Evolutionary conservation across 2,329 filamentous ascomycete species (phyloP), one percentile per base, ranked within the genome.

Genomic region (Calonectria leucothoes): DNA sequence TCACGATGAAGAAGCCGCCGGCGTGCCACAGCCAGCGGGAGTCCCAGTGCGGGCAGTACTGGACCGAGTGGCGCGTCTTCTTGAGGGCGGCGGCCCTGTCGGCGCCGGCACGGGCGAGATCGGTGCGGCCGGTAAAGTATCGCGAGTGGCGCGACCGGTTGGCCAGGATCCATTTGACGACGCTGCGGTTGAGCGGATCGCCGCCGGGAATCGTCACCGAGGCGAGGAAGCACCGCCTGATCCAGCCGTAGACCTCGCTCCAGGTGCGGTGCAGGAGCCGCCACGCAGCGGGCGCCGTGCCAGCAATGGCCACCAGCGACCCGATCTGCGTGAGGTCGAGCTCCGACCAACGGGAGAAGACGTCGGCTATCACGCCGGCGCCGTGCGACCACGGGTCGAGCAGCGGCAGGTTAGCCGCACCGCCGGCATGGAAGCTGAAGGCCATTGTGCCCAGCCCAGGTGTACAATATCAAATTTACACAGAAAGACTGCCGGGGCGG

Each of bases 21-120:
- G 84, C 81, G 76, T 89, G 87, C 83, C 87, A 88, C 75, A 92
- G 89, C 85, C 87, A 88, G 10, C 84, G 79, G 1, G 84, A 82
- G 20, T 85, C 83, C 78, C 86, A 88, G 63, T 88, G 87, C 0
- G 87, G 87, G 7, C 84, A 81, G 61, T 88, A 88, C 71, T 87
- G 85, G 3, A 87, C 80, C 1, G 84, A 79, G 51, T 86, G 82
- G 12, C 81, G 81, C 17, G 84, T 86, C 78, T 86, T 87, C 72
- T 86, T 87, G 2, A 87, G 80, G 17, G 83, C 82, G 0, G 83
- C 83, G 4, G 83, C 85, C 5, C 85, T 82, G 42, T 86, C 85
- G 20, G 82, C 73, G 17, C 78, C 77, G 25, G 81, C 74, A 6
- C 82, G 80, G 7, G 81, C 76, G 8, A 83, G 71, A 59, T 87